Evolutionary conservation across 495 filamentous ascomycete species (phyloP).

Genomic region (Penicillium ucsense): DNA sequence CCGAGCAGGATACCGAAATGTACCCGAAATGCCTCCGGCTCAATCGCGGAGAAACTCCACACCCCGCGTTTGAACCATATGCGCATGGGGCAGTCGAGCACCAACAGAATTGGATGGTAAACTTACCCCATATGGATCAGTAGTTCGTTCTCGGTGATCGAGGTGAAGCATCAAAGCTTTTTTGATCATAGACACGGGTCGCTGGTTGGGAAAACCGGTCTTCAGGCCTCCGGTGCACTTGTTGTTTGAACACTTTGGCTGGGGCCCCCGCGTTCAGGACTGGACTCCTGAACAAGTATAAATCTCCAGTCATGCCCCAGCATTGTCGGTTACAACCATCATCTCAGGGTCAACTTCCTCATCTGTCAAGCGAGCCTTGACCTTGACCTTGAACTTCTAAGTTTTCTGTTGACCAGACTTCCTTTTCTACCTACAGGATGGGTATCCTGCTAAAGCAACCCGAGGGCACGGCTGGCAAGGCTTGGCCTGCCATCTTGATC

Average conservation of each 20-base stretch:
- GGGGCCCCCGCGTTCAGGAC: background rate
- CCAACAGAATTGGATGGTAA: no score
- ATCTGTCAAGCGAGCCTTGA: background rate
- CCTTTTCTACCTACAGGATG: slow-evolving; percentile 5
- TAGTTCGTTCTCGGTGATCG: no score
- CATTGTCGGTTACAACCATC: background rate
- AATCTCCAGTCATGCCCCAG: background rate
- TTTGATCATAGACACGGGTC: no score
- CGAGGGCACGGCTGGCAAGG: slow-evolving; percentile 36
- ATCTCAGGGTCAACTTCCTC: background rate
- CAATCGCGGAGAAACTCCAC: background rate
- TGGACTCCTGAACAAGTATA: background rate
- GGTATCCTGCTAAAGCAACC: slow-evolving; percentile 23
- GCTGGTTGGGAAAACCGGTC: no score
- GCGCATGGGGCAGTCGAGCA: background rate
- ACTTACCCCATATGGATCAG: no score
- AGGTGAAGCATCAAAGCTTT: no score
- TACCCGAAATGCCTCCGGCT: background rate
- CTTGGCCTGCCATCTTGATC: slow-evolving; percentile 68
- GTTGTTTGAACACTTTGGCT: background rate
- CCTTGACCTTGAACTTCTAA: background rate
- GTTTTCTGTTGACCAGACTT: background rate
- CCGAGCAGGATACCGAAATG: background rate
- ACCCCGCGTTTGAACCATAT: background rate
- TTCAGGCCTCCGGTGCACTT: no score